These are phyloP conservation scores for Xanthoceras sorbifolium DNA, from an alignment of 345 rosid genomes.

Conservation along the genomic window DNA sequence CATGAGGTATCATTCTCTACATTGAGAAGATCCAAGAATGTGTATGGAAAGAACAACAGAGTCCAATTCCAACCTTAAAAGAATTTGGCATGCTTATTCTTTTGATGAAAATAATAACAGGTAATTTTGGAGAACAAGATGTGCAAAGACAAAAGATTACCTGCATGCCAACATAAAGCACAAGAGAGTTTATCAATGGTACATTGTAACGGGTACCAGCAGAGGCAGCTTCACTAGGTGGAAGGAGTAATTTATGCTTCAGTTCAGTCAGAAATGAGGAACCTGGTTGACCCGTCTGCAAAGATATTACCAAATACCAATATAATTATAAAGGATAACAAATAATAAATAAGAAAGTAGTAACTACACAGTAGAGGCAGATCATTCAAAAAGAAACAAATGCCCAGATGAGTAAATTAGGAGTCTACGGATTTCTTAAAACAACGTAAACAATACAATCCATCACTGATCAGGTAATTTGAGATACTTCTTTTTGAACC, in stretches of 20 bases:
- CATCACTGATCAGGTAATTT: constrained; percentile 19
- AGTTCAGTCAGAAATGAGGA: constrained; percentile 73
- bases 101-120: background rate
- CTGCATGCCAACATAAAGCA: constrained; percentile 99
- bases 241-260: constrained; percentile 80
- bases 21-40: background rate
- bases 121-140: background rate
- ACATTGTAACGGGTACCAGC: constrained; percentile 92
- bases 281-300: constrained; percentile 75
- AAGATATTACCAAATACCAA: background rate
- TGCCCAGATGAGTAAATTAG: too few relatives aligned
- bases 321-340: background rate
- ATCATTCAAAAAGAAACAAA: background rate
- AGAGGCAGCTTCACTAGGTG: constrained; percentile 70
- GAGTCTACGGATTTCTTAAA: background rate
- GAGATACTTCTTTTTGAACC: constrained; percentile 55
- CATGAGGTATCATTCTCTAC: background rate
- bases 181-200: constrained; percentile 91
- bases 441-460: background rate
- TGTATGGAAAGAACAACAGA: background rate
- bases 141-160: constrained; percentile 33
- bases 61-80: background rate
- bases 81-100: background rate
- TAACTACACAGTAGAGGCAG: background rate
- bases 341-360: background rate